These are phyloP conservation scores for Xylaria flabelliformis DNA, from an alignment of 495 filamentous ascomycete genomes.

Conservation along the genomic window DNA sequence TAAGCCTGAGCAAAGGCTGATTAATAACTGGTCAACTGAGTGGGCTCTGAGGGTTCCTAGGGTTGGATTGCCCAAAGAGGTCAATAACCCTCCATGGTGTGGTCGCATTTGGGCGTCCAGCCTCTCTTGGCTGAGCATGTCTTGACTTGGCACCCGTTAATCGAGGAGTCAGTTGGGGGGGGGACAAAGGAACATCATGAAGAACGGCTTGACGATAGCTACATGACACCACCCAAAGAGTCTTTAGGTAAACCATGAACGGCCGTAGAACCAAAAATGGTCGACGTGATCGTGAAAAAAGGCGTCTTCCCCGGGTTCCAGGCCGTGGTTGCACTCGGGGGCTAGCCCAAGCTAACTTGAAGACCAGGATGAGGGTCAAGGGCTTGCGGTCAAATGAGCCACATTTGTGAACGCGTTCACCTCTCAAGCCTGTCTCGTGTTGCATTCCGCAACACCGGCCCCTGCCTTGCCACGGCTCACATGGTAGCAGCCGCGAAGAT, in stretches of 20 bases:
- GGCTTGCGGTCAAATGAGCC: constrained; percentile 21
- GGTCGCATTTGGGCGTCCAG: constrained; percentile 13
- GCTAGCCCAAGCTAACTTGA: neutral
- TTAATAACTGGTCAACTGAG: constrained; percentile 9
- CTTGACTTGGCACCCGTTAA: constrained; percentile 8
- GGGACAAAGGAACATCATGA: neutral
- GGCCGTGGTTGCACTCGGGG: neutral
- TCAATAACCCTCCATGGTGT: constrained; percentile 1
- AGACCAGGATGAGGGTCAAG: neutral
- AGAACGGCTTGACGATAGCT: constrained; percentile 6
- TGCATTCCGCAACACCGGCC: constrained; percentile 21
- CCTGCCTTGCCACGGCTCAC: constrained; percentile 16
- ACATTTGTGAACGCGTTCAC: constrained; percentile 18
- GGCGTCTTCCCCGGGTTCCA: constrained; percentile 13
- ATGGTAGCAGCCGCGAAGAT: constrained; percentile 7
- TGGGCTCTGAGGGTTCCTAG: neutral
- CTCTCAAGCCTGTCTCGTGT: constrained; percentile 15
- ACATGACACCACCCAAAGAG: neutral
- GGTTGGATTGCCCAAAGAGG: constrained; percentile 11
- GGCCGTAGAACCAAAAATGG: neutral
- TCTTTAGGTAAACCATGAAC: neutral
- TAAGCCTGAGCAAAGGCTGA: constrained; percentile 18
- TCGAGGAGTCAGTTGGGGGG: neutral
- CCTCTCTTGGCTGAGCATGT: neutral
- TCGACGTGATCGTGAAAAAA: neutral